Evolutionary conservation across 306 rosid species (phyloP).

Genomic region (Morella rubra): DNA sequence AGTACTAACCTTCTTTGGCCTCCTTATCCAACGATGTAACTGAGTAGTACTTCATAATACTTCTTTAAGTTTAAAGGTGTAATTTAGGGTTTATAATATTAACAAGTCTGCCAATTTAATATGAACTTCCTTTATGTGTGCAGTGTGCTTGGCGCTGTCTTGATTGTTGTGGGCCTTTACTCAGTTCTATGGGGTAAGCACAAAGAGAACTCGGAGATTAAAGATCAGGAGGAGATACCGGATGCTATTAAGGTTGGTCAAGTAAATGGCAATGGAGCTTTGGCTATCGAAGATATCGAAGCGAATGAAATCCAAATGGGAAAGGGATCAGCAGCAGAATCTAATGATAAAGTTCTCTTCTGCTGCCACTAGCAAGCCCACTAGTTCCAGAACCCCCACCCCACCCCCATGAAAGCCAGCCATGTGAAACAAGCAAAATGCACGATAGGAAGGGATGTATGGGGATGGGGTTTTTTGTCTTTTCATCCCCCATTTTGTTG

Average conservation of each 20-base stretch:
- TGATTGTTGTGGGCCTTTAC: conserved; percentile 75
- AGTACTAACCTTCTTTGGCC: background rate
- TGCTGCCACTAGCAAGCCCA: conserved; percentile 35
- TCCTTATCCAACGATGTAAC: background rate
- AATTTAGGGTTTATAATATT: too few relatives aligned
- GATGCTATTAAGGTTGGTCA: conserved; percentile 52
- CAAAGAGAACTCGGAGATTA: conserved; percentile 49
- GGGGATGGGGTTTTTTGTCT: conserved; percentile 35
- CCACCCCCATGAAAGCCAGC: conserved; percentile 26
- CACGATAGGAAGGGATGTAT: background rate
- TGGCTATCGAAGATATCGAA: conserved; percentile 34
- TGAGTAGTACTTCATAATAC: too few relatives aligned
- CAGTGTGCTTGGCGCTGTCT: conserved; percentile 63
- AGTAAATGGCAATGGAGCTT: conserved; percentile 10
- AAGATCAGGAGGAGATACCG: conserved; percentile 48
- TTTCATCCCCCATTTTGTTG: conserved; percentile 22
- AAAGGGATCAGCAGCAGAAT: background rate
- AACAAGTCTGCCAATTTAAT: too few relatives aligned
- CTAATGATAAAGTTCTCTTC: conserved; percentile 25
- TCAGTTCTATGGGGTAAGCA: conserved; percentile 93
- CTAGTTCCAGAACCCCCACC: conserved; percentile 24
- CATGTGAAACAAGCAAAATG: conserved; percentile 18
- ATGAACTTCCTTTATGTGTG: conserved; percentile 8
- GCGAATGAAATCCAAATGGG: conserved; percentile 25
- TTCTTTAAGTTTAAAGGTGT: too few relatives aligned